phyloP scores from a whole-genome alignment of 2,329 filamentous ascomycete species.

The Ceratocystis ficicola region DNA sequence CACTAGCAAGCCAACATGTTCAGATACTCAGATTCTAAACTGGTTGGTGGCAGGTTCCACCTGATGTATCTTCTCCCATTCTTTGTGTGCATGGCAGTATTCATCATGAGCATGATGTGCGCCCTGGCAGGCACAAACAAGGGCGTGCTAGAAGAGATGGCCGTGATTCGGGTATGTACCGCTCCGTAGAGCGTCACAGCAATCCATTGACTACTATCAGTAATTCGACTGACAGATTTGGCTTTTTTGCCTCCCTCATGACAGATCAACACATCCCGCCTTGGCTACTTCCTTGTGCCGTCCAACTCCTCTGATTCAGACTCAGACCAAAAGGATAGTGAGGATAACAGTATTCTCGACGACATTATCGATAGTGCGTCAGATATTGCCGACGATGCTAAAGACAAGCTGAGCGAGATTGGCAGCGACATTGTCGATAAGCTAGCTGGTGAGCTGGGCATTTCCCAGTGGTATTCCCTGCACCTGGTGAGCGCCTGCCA shows the following conservation, averaged over 20 bases:
- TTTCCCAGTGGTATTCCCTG: constrained; percentile 41
- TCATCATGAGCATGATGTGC: constrained; percentile 32
- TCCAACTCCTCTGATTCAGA: constrained; percentile 25
- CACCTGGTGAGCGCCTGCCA: constrained; percentile 39
- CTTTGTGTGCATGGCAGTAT: constrained; percentile 30
- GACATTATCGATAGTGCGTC: constrained; percentile 24
- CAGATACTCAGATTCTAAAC: constrained; percentile 6
- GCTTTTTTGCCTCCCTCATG: not conserved
- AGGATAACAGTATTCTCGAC: constrained; percentile 27
- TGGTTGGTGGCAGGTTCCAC: constrained; percentile 22
- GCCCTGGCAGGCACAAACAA: constrained; percentile 33
- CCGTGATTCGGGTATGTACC: constrained; percentile 31
- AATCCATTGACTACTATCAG: constrained; percentile 18
- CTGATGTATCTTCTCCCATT: constrained; percentile 31
- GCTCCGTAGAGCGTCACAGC: not conserved
- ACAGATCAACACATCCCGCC: constrained; percentile 20
- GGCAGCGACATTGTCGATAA: constrained; percentile 33
- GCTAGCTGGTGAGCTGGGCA: constrained; percentile 35
- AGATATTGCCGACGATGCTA: constrained; percentile 22
- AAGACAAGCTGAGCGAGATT: constrained; percentile 25
- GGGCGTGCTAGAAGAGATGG: constrained; percentile 36
- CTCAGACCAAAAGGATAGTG: constrained; percentile 24
- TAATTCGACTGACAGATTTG: not conserved
- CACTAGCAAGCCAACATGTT: not conserved
- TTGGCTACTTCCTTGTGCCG: constrained; percentile 17